Percentiles rank a stretch among this genome's conserved stretches.
These are phyloP conservation scores for Tetrapisispora fleetii DNA, from an alignment of 805 yeast genomes.

Conservation along the genomic window DNA sequence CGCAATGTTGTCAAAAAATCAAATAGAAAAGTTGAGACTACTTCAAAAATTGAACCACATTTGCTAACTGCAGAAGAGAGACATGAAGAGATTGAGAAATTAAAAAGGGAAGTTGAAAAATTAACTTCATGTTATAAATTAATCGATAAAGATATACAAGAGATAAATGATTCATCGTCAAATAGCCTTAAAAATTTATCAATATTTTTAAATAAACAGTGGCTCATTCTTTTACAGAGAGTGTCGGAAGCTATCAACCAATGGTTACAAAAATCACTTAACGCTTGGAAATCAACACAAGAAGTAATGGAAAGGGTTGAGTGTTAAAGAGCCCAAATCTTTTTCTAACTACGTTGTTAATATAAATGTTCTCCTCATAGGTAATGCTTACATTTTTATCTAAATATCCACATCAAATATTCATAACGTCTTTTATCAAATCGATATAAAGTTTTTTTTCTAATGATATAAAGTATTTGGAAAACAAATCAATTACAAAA, in stretches of 20 bases:
- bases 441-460: neutral
- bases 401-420: no score
- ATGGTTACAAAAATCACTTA: constrained; percentile 31
- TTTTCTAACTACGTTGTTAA: neutral
- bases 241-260: constrained; percentile 28
- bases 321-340: neutral
- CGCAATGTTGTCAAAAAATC: constrained; percentile 1
- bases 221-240: constrained; percentile 23
- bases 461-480: no score
- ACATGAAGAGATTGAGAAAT: constrained; percentile 28
- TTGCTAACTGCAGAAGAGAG: constrained; percentile 30
- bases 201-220: constrained; percentile 20
- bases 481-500: neutral
- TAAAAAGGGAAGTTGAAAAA: constrained; percentile 31
- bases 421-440: no score
- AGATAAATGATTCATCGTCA: constrained; percentile 29
- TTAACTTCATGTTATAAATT: constrained; percentile 33
- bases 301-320: neutral
- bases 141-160: constrained; percentile 29
- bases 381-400: neutral
- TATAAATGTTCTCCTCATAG: neutral
- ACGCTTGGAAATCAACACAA: constrained; percentile 28
- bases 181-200: constrained; percentile 24
- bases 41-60: constrained; percentile 23
- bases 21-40: constrained; percentile 6